phyloP scores from a whole-genome alignment of 129 eudicot species.

The Centrapalus pauciflorus region DNA sequence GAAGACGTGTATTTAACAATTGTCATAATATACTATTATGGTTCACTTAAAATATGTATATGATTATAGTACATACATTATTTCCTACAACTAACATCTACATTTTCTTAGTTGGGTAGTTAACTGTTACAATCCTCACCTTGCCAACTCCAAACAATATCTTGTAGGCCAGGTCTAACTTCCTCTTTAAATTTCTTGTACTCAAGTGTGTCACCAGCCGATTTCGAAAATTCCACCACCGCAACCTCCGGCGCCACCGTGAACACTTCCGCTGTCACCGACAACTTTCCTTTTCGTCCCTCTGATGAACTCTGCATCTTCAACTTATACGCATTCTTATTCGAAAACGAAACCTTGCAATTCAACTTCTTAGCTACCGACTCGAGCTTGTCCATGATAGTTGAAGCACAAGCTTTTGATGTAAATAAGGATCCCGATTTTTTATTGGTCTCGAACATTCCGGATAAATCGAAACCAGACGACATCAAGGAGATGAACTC shows the following conservation, averaged over 20 bases:
- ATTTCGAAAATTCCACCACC: constrained; percentile 31
- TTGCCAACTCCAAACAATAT: constrained; percentile 92
- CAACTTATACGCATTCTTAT: constrained; percentile 19
- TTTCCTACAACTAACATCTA: background rate
- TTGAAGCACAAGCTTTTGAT: constrained; percentile 13
- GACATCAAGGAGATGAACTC: constrained; percentile 34
- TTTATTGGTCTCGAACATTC: constrained; percentile 23
- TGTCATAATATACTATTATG: no score
- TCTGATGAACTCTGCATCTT: constrained; percentile 24
- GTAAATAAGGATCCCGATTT: constrained; percentile 24
- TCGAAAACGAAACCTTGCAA: constrained; percentile 22
- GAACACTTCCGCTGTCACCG: constrained; percentile 24
- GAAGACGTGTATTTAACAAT: background rate
- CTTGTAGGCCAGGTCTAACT: constrained; percentile 59
- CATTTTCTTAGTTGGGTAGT: constrained; percentile 8
- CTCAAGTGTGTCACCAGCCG: constrained; percentile 59
- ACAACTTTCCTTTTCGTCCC: constrained; percentile 25
- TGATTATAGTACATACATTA: constrained; percentile 11
- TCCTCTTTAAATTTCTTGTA: constrained; percentile 65
- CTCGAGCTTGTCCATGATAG: constrained; percentile 21
- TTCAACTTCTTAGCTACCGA: constrained; percentile 21
- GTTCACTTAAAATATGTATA: background rate
- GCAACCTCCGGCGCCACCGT: constrained; percentile 54
- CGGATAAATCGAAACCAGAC: constrained; percentile 74
- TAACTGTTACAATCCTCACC: constrained; percentile 47